Evolutionary conservation across 345 rosid genomes (phyloP).

Genomic region (Clarkia xantiana): DNA sequence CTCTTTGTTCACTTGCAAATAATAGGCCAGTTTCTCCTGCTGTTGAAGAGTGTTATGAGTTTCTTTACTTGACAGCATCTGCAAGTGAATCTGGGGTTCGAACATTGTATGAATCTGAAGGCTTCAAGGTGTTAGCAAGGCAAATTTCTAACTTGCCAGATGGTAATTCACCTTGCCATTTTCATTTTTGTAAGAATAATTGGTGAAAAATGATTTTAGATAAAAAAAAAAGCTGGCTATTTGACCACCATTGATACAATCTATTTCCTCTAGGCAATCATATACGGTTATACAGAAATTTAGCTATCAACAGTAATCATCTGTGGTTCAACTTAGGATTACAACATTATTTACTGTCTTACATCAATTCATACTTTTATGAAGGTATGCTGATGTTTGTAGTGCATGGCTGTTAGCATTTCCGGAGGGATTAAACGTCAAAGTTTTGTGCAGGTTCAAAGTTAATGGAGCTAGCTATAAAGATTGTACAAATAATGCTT

Average conservation of each 20-base stretch:
- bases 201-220: not conserved
- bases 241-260: not conserved
- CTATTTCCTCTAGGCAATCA: no score
- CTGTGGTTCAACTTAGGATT: no score
- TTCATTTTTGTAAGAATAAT: not conserved
- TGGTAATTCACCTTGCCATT: constrained; percentile 27
- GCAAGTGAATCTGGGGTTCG: constrained; percentile 41
- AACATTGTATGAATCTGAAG: constrained; percentile 42
- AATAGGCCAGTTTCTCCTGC: constrained; percentile 26
- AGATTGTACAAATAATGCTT: constrained; percentile 42
- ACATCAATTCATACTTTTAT: no score
- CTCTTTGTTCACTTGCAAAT: not conserved
- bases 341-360: no score
- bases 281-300: no score
- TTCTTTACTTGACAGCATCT: constrained; percentile 51
- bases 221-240: not conserved
- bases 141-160: constrained; percentile 42
- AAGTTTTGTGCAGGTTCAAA: constrained; percentile 45
- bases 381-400: no score
- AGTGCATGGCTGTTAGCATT: not conserved
- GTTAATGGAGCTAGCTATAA: constrained; percentile 56
- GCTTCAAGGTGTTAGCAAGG: constrained; percentile 51
- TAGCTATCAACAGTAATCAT: no score
- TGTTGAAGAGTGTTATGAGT: constrained; percentile 63
- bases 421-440: not conserved